Evolutionary conservation across 108 stramenopile species (phyloP).

Genomic region (Nannochloropsis gaditana): DNA sequence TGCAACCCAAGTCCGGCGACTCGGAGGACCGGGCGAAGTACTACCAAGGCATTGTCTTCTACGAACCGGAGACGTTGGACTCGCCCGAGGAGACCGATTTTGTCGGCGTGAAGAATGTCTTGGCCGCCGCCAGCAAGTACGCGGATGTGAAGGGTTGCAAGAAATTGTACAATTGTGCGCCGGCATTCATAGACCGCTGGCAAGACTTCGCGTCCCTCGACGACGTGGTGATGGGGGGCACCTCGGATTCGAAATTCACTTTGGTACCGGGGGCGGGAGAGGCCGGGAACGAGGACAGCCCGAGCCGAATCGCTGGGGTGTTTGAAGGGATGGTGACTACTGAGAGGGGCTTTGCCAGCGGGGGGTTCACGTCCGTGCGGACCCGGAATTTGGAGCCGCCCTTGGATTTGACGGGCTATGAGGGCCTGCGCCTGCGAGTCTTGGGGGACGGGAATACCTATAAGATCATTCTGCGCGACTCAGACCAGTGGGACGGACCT

Average conservation of each 20-base stretch:
- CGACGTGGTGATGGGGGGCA: slow-evolving; percentile 53
- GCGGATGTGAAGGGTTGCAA: slow-evolving; percentile 29
- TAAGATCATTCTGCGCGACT: slow-evolving; percentile 51
- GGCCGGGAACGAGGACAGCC: slow-evolving; percentile 14
- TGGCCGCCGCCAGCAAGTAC: slow-evolving; percentile 28
- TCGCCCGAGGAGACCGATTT: slow-evolving; percentile 42
- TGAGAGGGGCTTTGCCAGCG: slow-evolving; percentile 40
- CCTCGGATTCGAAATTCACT: slow-evolving; percentile 35
- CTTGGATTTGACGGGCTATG: slow-evolving; percentile 34
- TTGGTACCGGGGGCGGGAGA: slow-evolving; percentile 42
- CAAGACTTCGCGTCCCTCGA: slow-evolving; percentile 46
- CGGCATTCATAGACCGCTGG: slow-evolving; percentile 36
- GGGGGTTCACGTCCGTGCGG: slow-evolving; percentile 48
- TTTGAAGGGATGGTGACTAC: slow-evolving; percentile 40
- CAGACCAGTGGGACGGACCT: not conserved
- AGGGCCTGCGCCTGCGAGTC: slow-evolving; percentile 43
- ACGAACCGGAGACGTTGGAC: slow-evolving; percentile 45
- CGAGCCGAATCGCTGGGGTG: slow-evolving; percentile 23
- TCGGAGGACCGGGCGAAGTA: slow-evolving; percentile 42
- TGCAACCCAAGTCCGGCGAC: slow-evolving; percentile 35
- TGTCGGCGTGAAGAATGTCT: slow-evolving; percentile 30
- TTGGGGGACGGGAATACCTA: slow-evolving; percentile 54
- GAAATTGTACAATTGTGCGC: slow-evolving; percentile 28
- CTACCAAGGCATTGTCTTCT: slow-evolving; percentile 45
- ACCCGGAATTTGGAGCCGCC: slow-evolving; percentile 37